A percentile compares a stretch with the other conserved stretches of the same genome.
Conservation (phyloP, 257 asterid genomes). For the Osmanthus fragrans region DNA sequence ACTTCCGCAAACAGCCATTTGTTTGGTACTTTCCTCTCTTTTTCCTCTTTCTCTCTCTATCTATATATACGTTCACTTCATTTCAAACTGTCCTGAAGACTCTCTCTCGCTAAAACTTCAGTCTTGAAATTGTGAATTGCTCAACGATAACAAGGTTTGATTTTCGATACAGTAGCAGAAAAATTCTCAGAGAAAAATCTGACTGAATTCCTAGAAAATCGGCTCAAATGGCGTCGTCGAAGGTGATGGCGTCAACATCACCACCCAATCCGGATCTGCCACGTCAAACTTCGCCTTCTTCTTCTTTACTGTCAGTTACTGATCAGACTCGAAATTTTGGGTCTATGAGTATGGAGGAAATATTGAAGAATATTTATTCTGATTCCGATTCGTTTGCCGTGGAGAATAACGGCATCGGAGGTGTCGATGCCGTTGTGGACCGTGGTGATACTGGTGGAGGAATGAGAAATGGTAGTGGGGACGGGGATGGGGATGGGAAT, state of each 20-base stretch:
- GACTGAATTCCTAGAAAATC: slow-evolving; percentile 29
- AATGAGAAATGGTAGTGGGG: slow-evolving; percentile 13
- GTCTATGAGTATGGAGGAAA: slow-evolving; percentile 87
- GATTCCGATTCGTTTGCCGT: slow-evolving; percentile 49
- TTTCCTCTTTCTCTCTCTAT: background rate
- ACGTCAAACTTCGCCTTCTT: slow-evolving; percentile 50
- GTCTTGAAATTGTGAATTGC: background rate
- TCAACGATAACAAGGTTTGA: background rate
- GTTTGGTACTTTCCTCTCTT: background rate
- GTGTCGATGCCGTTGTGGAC: slow-evolving; percentile 17
- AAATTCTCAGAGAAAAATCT: background rate
- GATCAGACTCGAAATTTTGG: slow-evolving; percentile 54
- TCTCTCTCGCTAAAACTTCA: background rate
- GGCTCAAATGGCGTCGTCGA: slow-evolving; percentile 85
- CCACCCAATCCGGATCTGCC: slow-evolving; percentile 96
- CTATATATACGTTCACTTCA: too few relatives aligned
- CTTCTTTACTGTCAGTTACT: slow-evolving; percentile 30
- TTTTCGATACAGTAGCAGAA: background rate
- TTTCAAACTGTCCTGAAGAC: background rate
- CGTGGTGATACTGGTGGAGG: slow-evolving; percentile 18
- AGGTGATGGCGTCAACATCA: slow-evolving; percentile 91
- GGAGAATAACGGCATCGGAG: slow-evolving; percentile 14
- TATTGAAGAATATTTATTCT: slow-evolving; percentile 64
- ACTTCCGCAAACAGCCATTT: background rate
- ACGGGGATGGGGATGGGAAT: slow-evolving; percentile 28